Base-by-base conservation (phyloP, 306 rosid species). In the Inga oerstediana region DNA sequence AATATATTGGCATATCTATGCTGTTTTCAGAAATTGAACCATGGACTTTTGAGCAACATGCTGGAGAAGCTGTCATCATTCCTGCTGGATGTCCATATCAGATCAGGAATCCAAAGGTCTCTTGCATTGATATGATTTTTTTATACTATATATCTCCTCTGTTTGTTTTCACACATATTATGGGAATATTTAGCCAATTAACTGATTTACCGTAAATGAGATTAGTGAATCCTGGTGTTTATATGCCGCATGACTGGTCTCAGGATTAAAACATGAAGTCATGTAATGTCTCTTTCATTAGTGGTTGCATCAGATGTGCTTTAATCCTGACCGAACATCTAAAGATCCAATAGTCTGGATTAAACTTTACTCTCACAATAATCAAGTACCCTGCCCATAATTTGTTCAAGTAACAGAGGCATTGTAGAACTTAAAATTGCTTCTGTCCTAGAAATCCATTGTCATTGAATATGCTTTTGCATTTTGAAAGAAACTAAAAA, bases 41-140 rank as follows among this genome's bases (percentile, higher is more conserved):
- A 34, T 96, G 99, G 99, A 88, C 90, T 75, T 96, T 96, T 70
- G 90, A 86, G 87, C 99, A 96, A 88, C 96, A 80, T 48, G 91
- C 88, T 79, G 99, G 99, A 81, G 98, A 94, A 88, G 99, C 99
- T 84, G 97, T 96, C 80, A 91, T 94, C 88, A 87, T 96, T 80
- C 99, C 99, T 46, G 99, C 99, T 54, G 99, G 99, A 78, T 96
- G 99, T 83, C 98, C 99, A 20, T 92, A 96, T 87, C 99, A 96
- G 91, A 96, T 96, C 71, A 91, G 87, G 80, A 92, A 89, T 89
- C 82, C 97, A 39, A 94, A 96, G 99, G 99, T 94, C 69, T 61
- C 20, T 73, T 84, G 76, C 65, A 64, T 75, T 83, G 39, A 37
- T 64, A 65, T 54, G 45, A 83, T 5, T 43, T 75, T 74, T 19